These are phyloP conservation scores for Trichosporon sp. DNA, from an alignment of 1,284 basidiomycete species.

Conservation along the genomic window DNA sequence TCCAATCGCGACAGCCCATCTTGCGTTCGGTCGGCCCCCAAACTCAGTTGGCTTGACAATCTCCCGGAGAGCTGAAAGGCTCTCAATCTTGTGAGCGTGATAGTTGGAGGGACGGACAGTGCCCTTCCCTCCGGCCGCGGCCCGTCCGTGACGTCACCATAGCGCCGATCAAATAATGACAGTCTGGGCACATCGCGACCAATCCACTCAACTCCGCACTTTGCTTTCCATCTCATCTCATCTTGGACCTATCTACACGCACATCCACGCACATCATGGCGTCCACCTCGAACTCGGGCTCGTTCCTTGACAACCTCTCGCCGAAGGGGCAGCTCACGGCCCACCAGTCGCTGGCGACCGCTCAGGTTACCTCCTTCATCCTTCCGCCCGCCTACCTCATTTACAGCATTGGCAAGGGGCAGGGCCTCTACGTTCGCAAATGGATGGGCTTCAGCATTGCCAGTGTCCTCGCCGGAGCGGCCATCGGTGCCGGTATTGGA, in stretches of 20 bases:
- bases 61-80: too few species aligned
- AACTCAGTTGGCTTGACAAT: background rate
- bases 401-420: slow-evolving; percentile 29
- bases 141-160: slow-evolving; percentile 13
- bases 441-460: slow-evolving; percentile 41
- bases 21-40: too few species aligned
- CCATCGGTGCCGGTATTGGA: slow-evolving; percentile 37
- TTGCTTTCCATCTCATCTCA: background rate
- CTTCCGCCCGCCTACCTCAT: slow-evolving; percentile 50
- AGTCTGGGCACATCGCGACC: background rate
- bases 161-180: background rate
- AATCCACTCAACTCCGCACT: slow-evolving; percentile 18
- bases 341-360: slow-evolving; percentile 44
- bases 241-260: background rate
- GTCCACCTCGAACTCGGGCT: slow-evolving; percentile 39
- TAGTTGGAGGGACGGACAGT: background rate
- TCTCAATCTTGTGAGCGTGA: background rate
- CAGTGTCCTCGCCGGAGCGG: slow-evolving; percentile 36
- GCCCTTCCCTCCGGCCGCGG: background rate
- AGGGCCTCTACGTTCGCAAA: slow-evolving; percentile 28
- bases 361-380: slow-evolving; percentile 48
- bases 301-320: slow-evolving; percentile 29
- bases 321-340: slow-evolving; percentile 42
- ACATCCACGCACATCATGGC: slow-evolving; percentile 34
- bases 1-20: too few species aligned